A percentile compares a stretch with the other conserved stretches of the same genome.
phyloP scores from a whole-genome alignment of 2,329 filamentous ascomycete species.

The Neodidymelliopsis sp. region DNA sequence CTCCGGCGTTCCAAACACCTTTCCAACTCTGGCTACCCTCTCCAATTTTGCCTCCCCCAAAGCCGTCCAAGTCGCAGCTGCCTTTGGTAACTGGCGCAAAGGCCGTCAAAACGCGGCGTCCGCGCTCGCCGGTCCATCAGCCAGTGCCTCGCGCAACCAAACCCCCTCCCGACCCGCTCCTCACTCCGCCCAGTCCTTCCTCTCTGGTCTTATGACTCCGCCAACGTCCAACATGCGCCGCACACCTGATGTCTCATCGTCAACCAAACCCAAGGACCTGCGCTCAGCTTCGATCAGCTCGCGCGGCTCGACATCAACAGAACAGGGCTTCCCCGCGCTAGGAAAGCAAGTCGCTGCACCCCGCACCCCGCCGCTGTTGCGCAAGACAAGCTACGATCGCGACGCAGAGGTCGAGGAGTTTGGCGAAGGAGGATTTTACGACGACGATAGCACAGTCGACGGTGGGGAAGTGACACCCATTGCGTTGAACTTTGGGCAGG shows the following conservation, averaged over 20 bases:
- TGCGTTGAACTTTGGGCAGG: slow-evolving; percentile 43
- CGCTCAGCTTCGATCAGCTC: slow-evolving; percentile 40
- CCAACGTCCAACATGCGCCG: slow-evolving; percentile 77
- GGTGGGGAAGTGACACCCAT: slow-evolving; percentile 46
- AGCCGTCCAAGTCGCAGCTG: slow-evolving; percentile 90
- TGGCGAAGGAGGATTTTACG: slow-evolving; percentile 56
- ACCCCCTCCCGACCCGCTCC: slow-evolving; percentile 50
- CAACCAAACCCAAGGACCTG: slow-evolving; percentile 33
- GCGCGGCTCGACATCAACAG: slow-evolving; percentile 32
- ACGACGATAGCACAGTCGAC: slow-evolving; percentile 59
- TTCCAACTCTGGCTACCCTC: slow-evolving; percentile 79
- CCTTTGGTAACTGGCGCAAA: slow-evolving; percentile 95
- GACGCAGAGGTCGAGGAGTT: slow-evolving; percentile 63
- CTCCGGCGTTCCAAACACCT: slow-evolving; percentile 65
- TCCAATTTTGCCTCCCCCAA: slow-evolving; percentile 82
- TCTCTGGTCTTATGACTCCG: slow-evolving; percentile 88
- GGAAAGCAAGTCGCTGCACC: slow-evolving; percentile 37
- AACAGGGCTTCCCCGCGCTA: slow-evolving; percentile 43
- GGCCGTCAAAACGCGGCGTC: slow-evolving; percentile 60
- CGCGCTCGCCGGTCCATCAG: slow-evolving; percentile 48
- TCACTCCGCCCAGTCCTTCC: slow-evolving; percentile 65
- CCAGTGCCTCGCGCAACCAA: slow-evolving; percentile 38
- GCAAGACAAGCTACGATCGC: slow-evolving; percentile 64
- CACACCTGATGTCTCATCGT: slow-evolving; percentile 58
- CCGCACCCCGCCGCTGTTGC: slow-evolving; percentile 63